A percentile compares a stretch with the other conserved stretches of the same genome.
These are phyloP conservation scores for Phytophthora brassicae DNA, from an alignment of 352 stramenopile genomes.

Conservation along the genomic window DNA sequence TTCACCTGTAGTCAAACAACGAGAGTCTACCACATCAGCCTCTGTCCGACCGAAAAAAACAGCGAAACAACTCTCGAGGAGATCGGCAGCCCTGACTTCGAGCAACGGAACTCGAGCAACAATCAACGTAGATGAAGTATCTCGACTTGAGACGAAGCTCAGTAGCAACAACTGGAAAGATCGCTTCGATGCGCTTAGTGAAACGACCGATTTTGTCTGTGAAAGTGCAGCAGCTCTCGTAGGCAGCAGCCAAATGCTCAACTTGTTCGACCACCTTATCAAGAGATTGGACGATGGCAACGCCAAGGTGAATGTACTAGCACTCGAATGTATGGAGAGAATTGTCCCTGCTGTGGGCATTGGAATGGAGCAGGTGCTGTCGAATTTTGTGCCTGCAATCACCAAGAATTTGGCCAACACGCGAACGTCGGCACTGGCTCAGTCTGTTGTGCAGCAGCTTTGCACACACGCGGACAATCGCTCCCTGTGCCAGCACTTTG, in stretches of 20 bases:
- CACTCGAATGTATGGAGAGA: constrained; percentile 55
- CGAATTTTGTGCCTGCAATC: constrained; percentile 53
- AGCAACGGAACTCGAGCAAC: constrained; percentile 25
- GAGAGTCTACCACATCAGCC: background rate
- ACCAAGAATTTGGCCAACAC: constrained; percentile 60
- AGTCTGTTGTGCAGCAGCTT: constrained; percentile 45
- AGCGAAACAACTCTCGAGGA: constrained; percentile 14
- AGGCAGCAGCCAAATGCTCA: constrained; percentile 46
- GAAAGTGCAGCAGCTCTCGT: constrained; percentile 15
- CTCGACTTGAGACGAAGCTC: constrained; percentile 47
- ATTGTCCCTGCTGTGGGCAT: constrained; percentile 54
- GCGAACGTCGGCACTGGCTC: constrained; percentile 47
- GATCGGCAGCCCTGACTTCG: constrained; percentile 13
- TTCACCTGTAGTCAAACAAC: constrained; percentile 10
- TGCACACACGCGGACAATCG: constrained; percentile 48
- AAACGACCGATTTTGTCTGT: constrained; percentile 41
- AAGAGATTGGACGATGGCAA: constrained; percentile 81
- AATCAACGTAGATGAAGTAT: constrained; percentile 45
- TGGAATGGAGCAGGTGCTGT: constrained; percentile 61
- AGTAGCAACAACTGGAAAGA: constrained; percentile 83
- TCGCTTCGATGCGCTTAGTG: constrained; percentile 60
- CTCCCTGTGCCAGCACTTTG: constrained; percentile 60
- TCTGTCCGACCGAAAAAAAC: constrained; percentile 8
- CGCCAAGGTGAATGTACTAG: constrained; percentile 63
- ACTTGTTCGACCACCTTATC: constrained; percentile 67